A percentile compares a stretch with the other conserved stretches of the same genome.
Conservation (phyloP, 2,329 filamentous ascomycete genomes). For the Talaromyces amestolkiae region DNA sequence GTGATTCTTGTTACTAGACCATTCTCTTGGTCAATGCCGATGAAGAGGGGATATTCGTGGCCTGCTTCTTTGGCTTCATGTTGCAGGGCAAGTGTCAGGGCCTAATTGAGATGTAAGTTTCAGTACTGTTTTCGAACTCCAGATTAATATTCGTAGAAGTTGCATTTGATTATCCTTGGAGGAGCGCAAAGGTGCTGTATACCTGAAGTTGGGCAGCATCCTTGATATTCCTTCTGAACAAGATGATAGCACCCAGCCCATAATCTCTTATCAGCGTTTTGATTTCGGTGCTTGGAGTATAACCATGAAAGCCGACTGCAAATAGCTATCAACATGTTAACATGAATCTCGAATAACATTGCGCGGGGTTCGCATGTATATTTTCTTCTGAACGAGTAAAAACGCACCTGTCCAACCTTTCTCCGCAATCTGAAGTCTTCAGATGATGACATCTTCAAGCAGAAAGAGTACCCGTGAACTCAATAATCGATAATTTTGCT, state of each 20-base stretch:
- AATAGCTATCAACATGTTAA: conserved; percentile 36
- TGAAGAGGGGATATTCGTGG: conserved; percentile 42
- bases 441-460: conserved; percentile 17
- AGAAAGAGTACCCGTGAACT: background rate
- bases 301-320: conserved; percentile 45
- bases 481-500: background rate
- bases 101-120: conserved; percentile 24
- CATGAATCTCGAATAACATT: background rate
- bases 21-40: conserved; percentile 49
- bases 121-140: background rate
- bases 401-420: conserved; percentile 36
- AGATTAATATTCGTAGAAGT: no score
- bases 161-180: background rate
- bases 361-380: background rate
- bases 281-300: conserved; percentile 40
- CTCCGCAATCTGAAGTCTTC: conserved; percentile 23
- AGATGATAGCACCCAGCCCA: conserved; percentile 42
- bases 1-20: conserved; percentile 45
- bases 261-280: conserved; percentile 43
- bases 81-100: conserved; percentile 38
- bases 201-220: conserved; percentile 41
- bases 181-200: background rate
- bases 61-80: conserved; percentile 39
- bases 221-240: conserved; percentile 45
- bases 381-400: conserved; percentile 9